Evolutionary conservation across 2,329 filamentous ascomycete genomes (phyloP), one percentile per base, ranked within the genome.

Genomic region (Hypoxylon sp.): DNA sequence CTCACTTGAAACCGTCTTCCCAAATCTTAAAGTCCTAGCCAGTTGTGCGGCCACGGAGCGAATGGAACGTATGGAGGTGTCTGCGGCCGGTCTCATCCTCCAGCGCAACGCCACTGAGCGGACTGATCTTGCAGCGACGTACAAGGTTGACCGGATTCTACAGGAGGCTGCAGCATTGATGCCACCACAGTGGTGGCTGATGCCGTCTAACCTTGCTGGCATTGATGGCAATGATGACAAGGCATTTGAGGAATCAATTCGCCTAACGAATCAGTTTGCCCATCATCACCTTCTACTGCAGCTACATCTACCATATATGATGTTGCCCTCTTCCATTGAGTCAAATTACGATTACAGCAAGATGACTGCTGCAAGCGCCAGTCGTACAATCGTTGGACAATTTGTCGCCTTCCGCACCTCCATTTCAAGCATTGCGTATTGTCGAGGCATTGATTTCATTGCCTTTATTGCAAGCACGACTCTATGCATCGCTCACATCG

Each of bases 231-330:
- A 70, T 6, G 68, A 74, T 11, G 58, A 33, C n/a, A 65, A 74
- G 14, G 57, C 74, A 1, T 71, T 81, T 11, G 11, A 66, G 6
- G 76, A 82, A 40, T 79, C 77, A 0, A 53, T 80, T n/a, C 81
- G 81, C 1, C 48, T 84, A 1, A 79, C 82, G 69, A 73, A 79
- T 53, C 83, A 85, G 30, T 77, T 85, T 37, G 73, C 77, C 6
- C 80, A 85, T 59, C 81, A 82, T 61, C 79, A 84, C 51, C 71
- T 85, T 6, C 70, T 85, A 8, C 75, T 78, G 2, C 82, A 82
- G 57, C 77, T 84, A 4, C 84, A 86, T 70, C 71, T 85, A 2
- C 84, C 84, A 1, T 83, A 82, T 64, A 77, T 86, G 68, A 75
- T 85, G 11, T 74, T 85, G 3, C 75, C 75, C 1, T 66, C 77